Evolutionary conservation across 2,329 filamentous ascomycete species (phyloP), one percentile per base, ranked within the genome.

Genomic region (Cadophora luteo-olivacea): DNA sequence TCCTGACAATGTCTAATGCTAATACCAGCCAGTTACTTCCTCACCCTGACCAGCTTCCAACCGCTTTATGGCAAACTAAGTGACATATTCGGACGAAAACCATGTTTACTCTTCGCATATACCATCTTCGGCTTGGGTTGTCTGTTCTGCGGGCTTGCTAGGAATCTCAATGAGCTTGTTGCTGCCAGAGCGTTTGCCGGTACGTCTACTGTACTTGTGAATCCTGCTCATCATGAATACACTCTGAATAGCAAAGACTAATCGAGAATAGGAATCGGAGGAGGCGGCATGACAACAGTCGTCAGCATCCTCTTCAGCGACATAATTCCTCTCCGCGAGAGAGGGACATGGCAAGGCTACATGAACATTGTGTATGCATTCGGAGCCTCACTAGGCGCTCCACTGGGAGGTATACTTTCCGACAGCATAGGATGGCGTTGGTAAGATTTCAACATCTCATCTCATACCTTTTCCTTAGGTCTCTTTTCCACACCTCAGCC

Each of bases 381-480:
- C 22, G 92, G 91, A n/a, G 86, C 90, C 3, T 87, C 88, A 5
- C 83, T 85, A 5, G 92, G 92, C 2, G 91, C 89, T 4, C 91
- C 92, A 0, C 72, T 95, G 0, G 92, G 87, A 71, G 92, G 92
- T 2, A 77, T 92, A 7, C 78, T 94, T n/a, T 87, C 91, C 0
- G 91, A 94, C 77, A 87, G 84, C 4, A 84, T 94, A 63, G 91
- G 91, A 41, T 94, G 92, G 92, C 83, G 92, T 72, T 93, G 91
- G 89, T 88, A 80, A 76, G 82, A 76, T 45, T 29, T 45, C 12
- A 6, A 52, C 65, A 61, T 48, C 24, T 36, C 22, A 29, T 55
- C 36, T 48, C 58, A 19, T 29, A n/a, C 22, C 22, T 29, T 66
- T 24, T 29, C 3, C 25, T 32, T 14, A 16, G 65, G 63, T 69